Evolutionary conservation across 805 yeast species (phyloP), one percentile per base, ranked within the genome.

Genomic region (Saturnispora serradocipensis): DNA sequence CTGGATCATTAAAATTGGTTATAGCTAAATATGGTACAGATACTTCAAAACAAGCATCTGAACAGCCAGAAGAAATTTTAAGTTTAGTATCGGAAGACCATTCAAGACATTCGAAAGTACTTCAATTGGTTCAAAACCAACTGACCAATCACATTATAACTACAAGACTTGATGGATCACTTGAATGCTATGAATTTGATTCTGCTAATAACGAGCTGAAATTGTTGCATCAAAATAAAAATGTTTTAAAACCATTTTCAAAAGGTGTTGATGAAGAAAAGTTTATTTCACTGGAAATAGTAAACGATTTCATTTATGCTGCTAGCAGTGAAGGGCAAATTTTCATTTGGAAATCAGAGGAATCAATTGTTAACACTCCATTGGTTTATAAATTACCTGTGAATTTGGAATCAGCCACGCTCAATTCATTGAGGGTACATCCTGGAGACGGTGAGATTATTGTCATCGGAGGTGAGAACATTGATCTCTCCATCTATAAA

Each of bases 401-500:
- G 10, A 32, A 27, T 7, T n/a, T 34, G 8, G 68, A 66, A 40
- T 80, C 75, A 3, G 79, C 4, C 13, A 30, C 9, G 9, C 9
- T 55, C 22, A 53, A 50, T 22, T 48, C 51, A 2, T 13, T 53
- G 2, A 38, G 34, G 35, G 13, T 46, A 7, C 59, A 55, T 48
- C 58, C 54, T 10, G 54, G 53, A 10, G 45, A 50, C 9, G 46
- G 82, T 6, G 77, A 78, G 22, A 64, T 81, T 2, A 80, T 86
- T 66, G 96, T 93, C 1, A 78, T 72, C 60, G 97, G 97, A 35
- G 99, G 98, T 28, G 80, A 87, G 61, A 95, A 89, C 59, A 81
- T 81, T 53, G 90, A 87, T 63, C 68, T 86, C 5, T 77, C 77
- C 48, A 67, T 83, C 20, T 64, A 77, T 45, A 57, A 69, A 43